phyloP scores from a whole-genome alignment of 108 stramenopile genomes.

The Aurantiochytrium sp. region DNA sequence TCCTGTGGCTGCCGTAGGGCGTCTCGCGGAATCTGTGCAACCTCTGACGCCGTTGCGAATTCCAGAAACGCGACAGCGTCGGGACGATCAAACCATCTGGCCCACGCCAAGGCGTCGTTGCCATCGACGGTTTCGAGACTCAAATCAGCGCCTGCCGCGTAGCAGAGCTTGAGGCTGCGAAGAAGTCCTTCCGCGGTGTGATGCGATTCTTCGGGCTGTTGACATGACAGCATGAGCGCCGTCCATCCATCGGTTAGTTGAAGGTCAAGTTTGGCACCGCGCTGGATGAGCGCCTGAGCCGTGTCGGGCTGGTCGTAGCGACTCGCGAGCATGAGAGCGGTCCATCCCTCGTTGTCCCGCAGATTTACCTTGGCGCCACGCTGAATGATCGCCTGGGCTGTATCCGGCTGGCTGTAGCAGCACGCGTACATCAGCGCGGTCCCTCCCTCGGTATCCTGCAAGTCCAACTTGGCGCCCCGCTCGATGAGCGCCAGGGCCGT shows the following conservation, averaged over 20 bases:
- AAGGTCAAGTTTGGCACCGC: not conserved
- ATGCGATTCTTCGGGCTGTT: too few species aligned
- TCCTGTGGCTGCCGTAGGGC: too few species aligned
- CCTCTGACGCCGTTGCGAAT: too few species aligned
- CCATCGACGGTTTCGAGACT: not conserved
- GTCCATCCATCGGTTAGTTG: not conserved
- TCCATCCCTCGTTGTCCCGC: not conserved
- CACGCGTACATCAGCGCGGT: not conserved
- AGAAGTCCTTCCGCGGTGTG: too few species aligned
- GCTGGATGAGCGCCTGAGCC: not conserved
- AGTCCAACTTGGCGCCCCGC: not conserved
- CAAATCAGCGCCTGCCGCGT: not conserved
- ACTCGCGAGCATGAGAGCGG: not conserved
- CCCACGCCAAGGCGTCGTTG: not conserved
- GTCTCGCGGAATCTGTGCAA: too few species aligned
- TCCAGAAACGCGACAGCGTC: too few species aligned
- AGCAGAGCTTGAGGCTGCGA: not conserved
- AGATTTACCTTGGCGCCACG: not conserved
- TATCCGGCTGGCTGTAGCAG: not conserved
- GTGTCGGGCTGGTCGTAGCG: not conserved
- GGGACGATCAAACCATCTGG: too few species aligned
- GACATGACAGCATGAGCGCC: not conserved
- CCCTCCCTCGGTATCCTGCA: not conserved
- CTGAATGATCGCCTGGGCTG: not conserved
- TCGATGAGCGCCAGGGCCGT: not conserved